Evolutionary conservation across 768 basidiomycete genomes (phyloP), one percentile per base, ranked within the genome.

Genomic region (Boletus sp.): DNA sequence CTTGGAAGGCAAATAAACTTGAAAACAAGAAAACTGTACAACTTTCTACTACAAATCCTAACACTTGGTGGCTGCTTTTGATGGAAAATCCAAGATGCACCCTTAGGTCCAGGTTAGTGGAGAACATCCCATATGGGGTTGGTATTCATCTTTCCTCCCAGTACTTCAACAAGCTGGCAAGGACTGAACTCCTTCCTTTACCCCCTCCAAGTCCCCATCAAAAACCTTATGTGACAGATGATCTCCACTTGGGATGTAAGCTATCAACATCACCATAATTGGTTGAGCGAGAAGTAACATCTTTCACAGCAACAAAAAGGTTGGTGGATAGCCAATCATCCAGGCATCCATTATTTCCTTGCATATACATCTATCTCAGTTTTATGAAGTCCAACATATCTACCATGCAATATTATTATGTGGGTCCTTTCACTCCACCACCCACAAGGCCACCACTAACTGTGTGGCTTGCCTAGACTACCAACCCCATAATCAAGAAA

Each of bases 351-450:
- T 69, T 98, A 99, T 75, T 99, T 99, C 83, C 80, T 99, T 33
- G 95, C 85, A 29, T 99, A n/a, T n/a, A n/a, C n/a, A 99, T 71
- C 83, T 99, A 47, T 92, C 94, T 0, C 96, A 98, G 68, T 99
- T 98, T 77, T 99, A 93, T 70, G 97, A 99, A 77, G 84, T 98
- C n/a, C 56, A 95, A 98, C 35, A 79, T 99, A 52, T 99, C 98
- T 77, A 98, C 95, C 10, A 82, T 86, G 17, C 93, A 96, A 75
- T 83, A 90, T 55, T 79, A 83, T 65, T 98, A 96, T 72, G 95
- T 95, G 63, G 50, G 91, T 81, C 32, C 35, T 29, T n/a, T n/a
- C n/a, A n/a, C 52, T 29, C 50, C 9, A 11, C 28, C 36, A 5
- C 35, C n/a, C 17, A 10, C n/a, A 3, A 47, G 28, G 20, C 48